A percentile compares a stretch with the other conserved stretches of the same genome.
phyloP scores from a whole-genome alignment of 2,329 filamentous ascomycete genomes.

The Emericellopsis atlantica region DNA sequence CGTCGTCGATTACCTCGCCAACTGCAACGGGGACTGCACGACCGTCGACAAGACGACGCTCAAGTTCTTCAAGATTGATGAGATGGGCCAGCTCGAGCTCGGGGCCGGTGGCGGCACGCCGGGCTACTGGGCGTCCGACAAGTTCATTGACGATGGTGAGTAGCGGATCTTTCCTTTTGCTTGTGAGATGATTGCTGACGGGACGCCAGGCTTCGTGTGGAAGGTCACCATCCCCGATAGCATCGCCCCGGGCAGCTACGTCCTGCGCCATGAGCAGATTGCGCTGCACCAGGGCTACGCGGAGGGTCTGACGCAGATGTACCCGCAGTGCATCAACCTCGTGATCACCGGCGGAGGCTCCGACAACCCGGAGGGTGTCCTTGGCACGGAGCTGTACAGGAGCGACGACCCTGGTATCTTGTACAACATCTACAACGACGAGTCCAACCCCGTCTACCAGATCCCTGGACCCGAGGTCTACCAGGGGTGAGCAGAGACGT shows the following conservation, averaged over 20 bases:
- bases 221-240: constrained; percentile 28
- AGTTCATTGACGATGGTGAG: constrained; percentile 1
- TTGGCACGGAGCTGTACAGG: constrained; percentile 25
- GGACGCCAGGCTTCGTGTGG: constrained; percentile 11
- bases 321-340: constrained; percentile 37
- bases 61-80: constrained; percentile 46
- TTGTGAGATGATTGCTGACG: not conserved
- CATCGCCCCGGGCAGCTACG: constrained; percentile 34
- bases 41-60: constrained; percentile 34
- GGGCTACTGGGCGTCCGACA: constrained; percentile 16
- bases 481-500: not conserved
- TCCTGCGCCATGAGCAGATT: constrained; percentile 39
- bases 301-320: constrained; percentile 27
- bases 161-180: too few relatives aligned
- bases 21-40: constrained; percentile 32
- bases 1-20: constrained; percentile 45
- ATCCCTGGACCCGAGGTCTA: constrained; percentile 8
- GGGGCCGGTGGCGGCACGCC: constrained; percentile 27
- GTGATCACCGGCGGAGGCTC: constrained; percentile 26
- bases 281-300: constrained; percentile 30
- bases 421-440: constrained; percentile 18
- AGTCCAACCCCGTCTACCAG: constrained; percentile 6
- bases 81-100: constrained; percentile 33
- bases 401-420: constrained; percentile 26
- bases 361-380: constrained; percentile 17